Evolutionary conservation across 495 filamentous ascomycete genomes (phyloP).

Genomic region (Xylaria venustula): DNA sequence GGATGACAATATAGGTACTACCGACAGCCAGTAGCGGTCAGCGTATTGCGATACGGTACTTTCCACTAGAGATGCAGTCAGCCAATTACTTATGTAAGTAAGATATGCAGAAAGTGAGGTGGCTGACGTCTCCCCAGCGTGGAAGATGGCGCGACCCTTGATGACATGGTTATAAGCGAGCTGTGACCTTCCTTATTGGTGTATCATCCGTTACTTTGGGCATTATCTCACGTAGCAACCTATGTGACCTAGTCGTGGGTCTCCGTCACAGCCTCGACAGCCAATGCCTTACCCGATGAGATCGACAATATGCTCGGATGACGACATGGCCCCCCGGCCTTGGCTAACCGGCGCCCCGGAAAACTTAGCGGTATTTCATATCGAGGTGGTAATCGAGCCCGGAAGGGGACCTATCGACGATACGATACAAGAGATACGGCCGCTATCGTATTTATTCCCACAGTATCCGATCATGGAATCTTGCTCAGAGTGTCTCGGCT

Average conservation of each 20-base stretch:
- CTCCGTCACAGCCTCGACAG: background rate
- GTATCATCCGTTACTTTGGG: background rate
- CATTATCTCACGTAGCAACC: background rate
- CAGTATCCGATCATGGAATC: too few species aligned
- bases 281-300: background rate
- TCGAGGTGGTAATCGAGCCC: too few species aligned
- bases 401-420: too few species aligned
- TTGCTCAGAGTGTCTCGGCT: too few species aligned
- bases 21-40: too few species aligned
- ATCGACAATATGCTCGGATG: slow-evolving; percentile 6
- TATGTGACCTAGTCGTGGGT: background rate
- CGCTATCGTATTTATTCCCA: background rate
- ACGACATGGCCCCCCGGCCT: slow-evolving; percentile 1
- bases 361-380: background rate
- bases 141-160: background rate
- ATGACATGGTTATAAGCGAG: background rate
- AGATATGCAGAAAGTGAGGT: too few species aligned
- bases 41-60: background rate
- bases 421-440: background rate
- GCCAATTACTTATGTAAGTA: too few species aligned
- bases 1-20: too few species aligned
- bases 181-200: slow-evolving; percentile 5
- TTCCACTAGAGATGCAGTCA: background rate
- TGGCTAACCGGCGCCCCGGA: background rate
- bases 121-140: too few species aligned